phyloP scores from a whole-genome alignment of 31 red algal genomes.

The Porphyra umbilicalis region DNA sequence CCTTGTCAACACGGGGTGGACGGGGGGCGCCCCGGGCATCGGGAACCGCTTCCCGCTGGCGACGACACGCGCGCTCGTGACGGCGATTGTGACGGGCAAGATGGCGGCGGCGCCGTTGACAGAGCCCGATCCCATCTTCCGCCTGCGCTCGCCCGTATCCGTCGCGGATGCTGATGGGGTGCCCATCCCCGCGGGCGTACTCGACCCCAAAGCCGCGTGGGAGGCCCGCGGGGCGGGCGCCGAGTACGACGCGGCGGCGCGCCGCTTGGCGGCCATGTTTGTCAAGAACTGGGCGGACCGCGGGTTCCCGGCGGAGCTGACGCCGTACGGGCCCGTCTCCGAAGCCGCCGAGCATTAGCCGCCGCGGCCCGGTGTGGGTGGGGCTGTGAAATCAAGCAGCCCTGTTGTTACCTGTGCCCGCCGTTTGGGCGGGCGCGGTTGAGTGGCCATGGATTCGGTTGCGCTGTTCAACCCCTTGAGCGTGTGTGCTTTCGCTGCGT shows the following conservation, averaged over 20 bases:
- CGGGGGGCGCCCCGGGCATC: constrained; percentile 10
- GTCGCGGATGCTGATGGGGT: not conserved
- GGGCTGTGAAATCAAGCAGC: no score
- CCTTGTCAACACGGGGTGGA: constrained; percentile 56
- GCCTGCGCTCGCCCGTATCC: constrained; percentile 5
- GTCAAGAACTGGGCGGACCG: constrained; percentile 5
- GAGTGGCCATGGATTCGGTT: no score
- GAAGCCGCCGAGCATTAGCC: no score
- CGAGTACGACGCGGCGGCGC: constrained; percentile 6
- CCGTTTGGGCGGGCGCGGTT: no score
- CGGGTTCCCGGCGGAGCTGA: not conserved
- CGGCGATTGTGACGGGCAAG: constrained; percentile 8
- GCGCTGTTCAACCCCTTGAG: no score
- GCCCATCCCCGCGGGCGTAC: constrained; percentile 1
- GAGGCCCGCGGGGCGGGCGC: not conserved
- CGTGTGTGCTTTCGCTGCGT: no score
- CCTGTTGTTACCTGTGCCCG: no score
- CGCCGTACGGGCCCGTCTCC: not conserved
- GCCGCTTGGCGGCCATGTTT: constrained; percentile 11
- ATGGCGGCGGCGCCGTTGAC: not conserved
- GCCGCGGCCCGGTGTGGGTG: no score
- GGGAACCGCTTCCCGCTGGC: constrained; percentile 15
- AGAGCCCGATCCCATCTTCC: constrained; percentile 16
- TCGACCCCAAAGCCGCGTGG: constrained; percentile 16
- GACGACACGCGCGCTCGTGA: constrained; percentile 14